These are phyloP conservation scores for Nidula niveotomentosa DNA, from an alignment of 1,284 basidiomycete species.

Conservation along the genomic window DNA sequence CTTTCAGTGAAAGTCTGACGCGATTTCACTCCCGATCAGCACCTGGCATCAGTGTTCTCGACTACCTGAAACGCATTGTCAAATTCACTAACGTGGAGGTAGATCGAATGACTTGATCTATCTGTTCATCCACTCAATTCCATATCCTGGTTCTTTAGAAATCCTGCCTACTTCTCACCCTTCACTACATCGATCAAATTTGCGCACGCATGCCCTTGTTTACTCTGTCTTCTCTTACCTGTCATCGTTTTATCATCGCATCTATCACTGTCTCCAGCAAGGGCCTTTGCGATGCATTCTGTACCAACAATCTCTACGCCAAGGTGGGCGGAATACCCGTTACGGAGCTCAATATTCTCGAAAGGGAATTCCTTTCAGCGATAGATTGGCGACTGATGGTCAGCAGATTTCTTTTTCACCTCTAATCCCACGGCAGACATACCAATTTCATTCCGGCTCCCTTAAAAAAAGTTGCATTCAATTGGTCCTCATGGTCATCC, in stretches of 20 bases:
- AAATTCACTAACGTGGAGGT: constrained; percentile 94
- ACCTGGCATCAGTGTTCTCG: constrained; percentile 81
- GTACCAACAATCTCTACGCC: constrained; percentile 90
- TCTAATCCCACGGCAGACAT: constrained; percentile 5
- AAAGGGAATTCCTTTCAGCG: constrained; percentile 86
- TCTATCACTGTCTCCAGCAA: constrained; percentile 88
- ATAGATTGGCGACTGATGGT: constrained; percentile 94
- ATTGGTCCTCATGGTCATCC: constrained; percentile 22
- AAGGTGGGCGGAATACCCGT: constrained; percentile 92
- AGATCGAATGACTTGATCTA: constrained; percentile 15
- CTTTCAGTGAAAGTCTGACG: constrained; percentile 75
- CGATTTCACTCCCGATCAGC: constrained; percentile 92
- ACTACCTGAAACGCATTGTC: constrained; percentile 90
- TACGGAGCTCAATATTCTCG: constrained; percentile 87
- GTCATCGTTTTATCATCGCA: constrained; percentile 93
- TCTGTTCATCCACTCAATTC: constrained; percentile 1
- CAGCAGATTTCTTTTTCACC: constrained; percentile 39
- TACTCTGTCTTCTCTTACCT: constrained; percentile 91
- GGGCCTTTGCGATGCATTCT: constrained; percentile 91
- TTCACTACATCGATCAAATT: constrained; percentile 95
- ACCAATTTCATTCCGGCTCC: constrained; percentile 9
- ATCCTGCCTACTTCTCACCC: constrained; percentile 84
- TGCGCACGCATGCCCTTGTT: constrained; percentile 84
- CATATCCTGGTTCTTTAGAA: constrained; percentile 55
- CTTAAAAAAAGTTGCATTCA: constrained; percentile 7